Percentiles rank a stretch among this genome's conserved stretches.
These are phyloP conservation scores for Phytophthora rubi DNA, from an alignment of 352 stramenopile genomes.

Conservation along the genomic window DNA sequence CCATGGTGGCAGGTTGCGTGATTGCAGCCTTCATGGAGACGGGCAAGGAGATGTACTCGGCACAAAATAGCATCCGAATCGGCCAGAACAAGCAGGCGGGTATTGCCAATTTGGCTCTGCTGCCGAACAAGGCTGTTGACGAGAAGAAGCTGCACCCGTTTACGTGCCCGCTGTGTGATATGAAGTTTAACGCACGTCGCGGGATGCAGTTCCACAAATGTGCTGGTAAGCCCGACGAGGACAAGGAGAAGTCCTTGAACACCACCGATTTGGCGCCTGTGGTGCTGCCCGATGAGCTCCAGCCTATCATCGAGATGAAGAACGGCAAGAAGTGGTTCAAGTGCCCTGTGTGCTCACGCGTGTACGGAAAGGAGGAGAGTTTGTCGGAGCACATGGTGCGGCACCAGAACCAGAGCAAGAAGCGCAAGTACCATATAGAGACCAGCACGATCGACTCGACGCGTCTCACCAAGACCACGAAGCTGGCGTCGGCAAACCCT, in stretches of 20 bases:
- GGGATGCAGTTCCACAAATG: constrained; percentile 90
- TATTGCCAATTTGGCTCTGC: constrained; percentile 51
- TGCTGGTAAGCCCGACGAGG: constrained; percentile 50
- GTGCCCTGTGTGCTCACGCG: constrained; percentile 77
- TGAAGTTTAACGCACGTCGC: constrained; percentile 88
- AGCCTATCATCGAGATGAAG: constrained; percentile 76
- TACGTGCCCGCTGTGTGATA: constrained; percentile 75
- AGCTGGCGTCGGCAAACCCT: constrained; percentile 85
- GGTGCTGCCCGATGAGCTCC: constrained; percentile 66
- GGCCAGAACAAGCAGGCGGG: constrained; percentile 62
- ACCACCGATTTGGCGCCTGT: constrained; percentile 60
- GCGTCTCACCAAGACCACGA: constrained; percentile 76
- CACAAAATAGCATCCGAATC: constrained; percentile 80
- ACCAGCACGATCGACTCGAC: constrained; percentile 83
- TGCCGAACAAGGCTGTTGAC: constrained; percentile 81
- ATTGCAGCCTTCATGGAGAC: constrained; percentile 89
- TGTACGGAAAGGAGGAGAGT: constrained; percentile 82
- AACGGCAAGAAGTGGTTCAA: constrained; percentile 90
- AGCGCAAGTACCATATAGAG: constrained; percentile 88
- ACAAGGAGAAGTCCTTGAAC: constrained; percentile 36
- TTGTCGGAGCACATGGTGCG: constrained; percentile 82
- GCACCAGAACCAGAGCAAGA: constrained; percentile 88
- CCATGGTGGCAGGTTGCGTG: constrained; percentile 89
- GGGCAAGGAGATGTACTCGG: constrained; percentile 87
- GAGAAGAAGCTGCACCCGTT: constrained; percentile 91